Evolutionary conservation across 371 early-diverging fungal genomes (phyloP).

Genomic region (Rhizomucor miehei): DNA sequence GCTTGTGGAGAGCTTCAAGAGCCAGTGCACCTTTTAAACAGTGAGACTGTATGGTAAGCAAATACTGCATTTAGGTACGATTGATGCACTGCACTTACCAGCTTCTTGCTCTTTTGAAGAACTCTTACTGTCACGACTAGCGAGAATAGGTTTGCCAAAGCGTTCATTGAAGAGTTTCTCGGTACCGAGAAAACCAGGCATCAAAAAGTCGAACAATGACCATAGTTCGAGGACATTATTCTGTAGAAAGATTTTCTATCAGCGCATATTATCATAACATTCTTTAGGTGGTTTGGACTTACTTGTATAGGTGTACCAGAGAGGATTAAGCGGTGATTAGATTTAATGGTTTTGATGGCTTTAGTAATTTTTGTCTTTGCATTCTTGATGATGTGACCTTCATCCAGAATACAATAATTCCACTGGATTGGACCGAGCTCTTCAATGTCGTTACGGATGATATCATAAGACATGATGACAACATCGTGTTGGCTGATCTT

Average conservation of each 20-base stretch:
- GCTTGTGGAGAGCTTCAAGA: slow-evolving; percentile 92
- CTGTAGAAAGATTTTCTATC: slow-evolving; percentile 17
- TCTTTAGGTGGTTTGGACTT: slow-evolving; percentile 5
- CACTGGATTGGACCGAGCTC: slow-evolving; percentile 69
- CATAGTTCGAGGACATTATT: slow-evolving; percentile 98
- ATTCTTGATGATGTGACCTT: slow-evolving; percentile 99
- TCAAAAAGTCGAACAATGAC: slow-evolving; percentile 97
- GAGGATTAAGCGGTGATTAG: slow-evolving; percentile 90
- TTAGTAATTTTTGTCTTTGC: slow-evolving; percentile 92
- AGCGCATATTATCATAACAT: too few species aligned
- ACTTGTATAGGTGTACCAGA: slow-evolving; percentile 99
- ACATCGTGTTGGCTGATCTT: slow-evolving; percentile 65
- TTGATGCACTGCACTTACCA: slow-evolving; percentile 26
- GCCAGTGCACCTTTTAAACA: slow-evolving; percentile 70
- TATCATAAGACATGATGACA: slow-evolving; percentile 95
- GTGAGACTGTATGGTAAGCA: background rate
- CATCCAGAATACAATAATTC: slow-evolving; percentile 99
- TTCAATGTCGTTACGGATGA: slow-evolving; percentile 94
- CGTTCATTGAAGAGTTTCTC: slow-evolving; percentile 86
- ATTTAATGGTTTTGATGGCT: slow-evolving; percentile 79
- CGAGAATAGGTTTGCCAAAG: slow-evolving; percentile 88
- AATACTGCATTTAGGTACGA: background rate
- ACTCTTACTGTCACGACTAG: slow-evolving; percentile 87
- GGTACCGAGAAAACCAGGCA: slow-evolving; percentile 96
- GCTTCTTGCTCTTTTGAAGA: slow-evolving; percentile 80